phyloP scores from a whole-genome alignment of 1,284 basidiomycete species.

The Malassezia vespertilionis region DNA sequence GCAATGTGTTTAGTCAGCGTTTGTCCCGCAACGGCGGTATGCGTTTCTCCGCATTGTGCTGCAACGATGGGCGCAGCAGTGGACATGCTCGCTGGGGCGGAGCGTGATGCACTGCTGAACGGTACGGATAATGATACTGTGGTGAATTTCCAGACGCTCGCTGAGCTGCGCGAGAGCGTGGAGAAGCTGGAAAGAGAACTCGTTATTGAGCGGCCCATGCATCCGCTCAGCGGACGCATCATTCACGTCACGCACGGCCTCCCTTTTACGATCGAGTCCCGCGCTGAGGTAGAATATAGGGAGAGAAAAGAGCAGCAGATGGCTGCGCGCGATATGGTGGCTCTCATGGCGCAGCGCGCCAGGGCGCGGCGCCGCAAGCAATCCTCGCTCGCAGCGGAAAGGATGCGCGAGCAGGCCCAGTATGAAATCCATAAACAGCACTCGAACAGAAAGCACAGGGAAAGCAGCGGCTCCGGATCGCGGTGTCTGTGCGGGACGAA shows the following conservation, averaged over 20 bases:
- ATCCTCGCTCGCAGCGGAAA: slow-evolving; percentile 16
- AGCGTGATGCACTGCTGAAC: neutral
- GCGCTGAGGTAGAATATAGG: slow-evolving; percentile 35
- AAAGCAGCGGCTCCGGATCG: too few relatives aligned
- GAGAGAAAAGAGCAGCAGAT: slow-evolving; percentile 30
- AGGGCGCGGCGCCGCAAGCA: slow-evolving; percentile 28
- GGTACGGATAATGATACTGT: neutral
- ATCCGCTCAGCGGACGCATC: slow-evolving; percentile 38
- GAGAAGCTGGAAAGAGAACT: slow-evolving; percentile 37
- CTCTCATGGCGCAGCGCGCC: slow-evolving; percentile 36
- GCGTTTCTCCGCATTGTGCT: neutral
- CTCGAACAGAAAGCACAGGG: slow-evolving; percentile 13
- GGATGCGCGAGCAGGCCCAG: slow-evolving; percentile 25
- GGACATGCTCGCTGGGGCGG: too few relatives aligned
- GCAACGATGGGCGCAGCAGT: neutral
- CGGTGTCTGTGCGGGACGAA: slow-evolving; percentile 24
- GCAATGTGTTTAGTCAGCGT: slow-evolving; percentile 17
- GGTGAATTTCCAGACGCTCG: slow-evolving; percentile 8
- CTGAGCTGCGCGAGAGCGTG: slow-evolving; percentile 18
- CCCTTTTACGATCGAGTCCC: slow-evolving; percentile 40
- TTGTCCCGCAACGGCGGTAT: neutral
- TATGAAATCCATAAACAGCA: slow-evolving; percentile 24
- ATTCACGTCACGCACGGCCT: slow-evolving; percentile 45
- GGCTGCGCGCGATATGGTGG: slow-evolving; percentile 35
- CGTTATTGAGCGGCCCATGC: slow-evolving; percentile 31